phyloP scores from a whole-genome alignment of 2,329 filamentous ascomycete species.

The Penicillium sp. region DNA sequence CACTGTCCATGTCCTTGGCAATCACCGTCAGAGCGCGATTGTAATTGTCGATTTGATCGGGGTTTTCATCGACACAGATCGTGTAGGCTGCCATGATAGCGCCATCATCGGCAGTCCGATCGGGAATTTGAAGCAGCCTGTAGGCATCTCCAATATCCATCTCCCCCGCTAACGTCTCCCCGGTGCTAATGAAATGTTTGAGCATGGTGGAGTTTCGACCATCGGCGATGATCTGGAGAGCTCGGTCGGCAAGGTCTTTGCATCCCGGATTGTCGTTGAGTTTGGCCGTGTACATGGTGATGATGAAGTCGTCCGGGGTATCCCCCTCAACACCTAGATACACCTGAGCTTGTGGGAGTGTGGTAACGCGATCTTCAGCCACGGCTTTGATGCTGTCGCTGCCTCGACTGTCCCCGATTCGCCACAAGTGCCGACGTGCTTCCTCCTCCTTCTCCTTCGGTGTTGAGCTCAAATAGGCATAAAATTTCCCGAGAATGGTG shows the following conservation, averaged over 20 bases:
- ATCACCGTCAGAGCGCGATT: slow-evolving; percentile 45
- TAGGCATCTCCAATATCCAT: slow-evolving; percentile 54
- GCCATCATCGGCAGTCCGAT: slow-evolving; percentile 48
- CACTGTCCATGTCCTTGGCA: slow-evolving; percentile 39
- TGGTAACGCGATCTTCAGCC: slow-evolving; percentile 55
- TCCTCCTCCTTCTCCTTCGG: slow-evolving; percentile 47
- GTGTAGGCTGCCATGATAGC: slow-evolving; percentile 46
- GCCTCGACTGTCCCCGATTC: slow-evolving; percentile 53
- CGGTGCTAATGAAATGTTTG: slow-evolving; percentile 49
- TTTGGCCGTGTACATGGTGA: slow-evolving; percentile 53
- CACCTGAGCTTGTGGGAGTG: slow-evolving; percentile 57
- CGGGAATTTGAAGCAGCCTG: slow-evolving; percentile 46
- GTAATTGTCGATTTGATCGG: slow-evolving; percentile 42
- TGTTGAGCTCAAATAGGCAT: slow-evolving; percentile 52
- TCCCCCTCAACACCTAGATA: slow-evolving; percentile 52
- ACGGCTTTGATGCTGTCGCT: slow-evolving; percentile 55
- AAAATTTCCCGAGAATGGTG: slow-evolving; percentile 57
- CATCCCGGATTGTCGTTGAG: slow-evolving; percentile 47
- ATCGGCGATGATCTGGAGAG: slow-evolving; percentile 54
- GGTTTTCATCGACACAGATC: slow-evolving; percentile 42
- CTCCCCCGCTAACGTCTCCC: slow-evolving; percentile 43
- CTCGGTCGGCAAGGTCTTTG: slow-evolving; percentile 48
- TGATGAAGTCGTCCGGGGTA: slow-evolving; percentile 53
- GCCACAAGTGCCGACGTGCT: slow-evolving; percentile 50
- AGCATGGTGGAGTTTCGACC: slow-evolving; percentile 52